A percentile compares a stretch with the other conserved stretches of the same genome.
These are phyloP conservation scores for Macrophomina phaseolina DNA, from an alignment of 2,329 filamentous ascomycete species.

Conservation along the genomic window DNA sequence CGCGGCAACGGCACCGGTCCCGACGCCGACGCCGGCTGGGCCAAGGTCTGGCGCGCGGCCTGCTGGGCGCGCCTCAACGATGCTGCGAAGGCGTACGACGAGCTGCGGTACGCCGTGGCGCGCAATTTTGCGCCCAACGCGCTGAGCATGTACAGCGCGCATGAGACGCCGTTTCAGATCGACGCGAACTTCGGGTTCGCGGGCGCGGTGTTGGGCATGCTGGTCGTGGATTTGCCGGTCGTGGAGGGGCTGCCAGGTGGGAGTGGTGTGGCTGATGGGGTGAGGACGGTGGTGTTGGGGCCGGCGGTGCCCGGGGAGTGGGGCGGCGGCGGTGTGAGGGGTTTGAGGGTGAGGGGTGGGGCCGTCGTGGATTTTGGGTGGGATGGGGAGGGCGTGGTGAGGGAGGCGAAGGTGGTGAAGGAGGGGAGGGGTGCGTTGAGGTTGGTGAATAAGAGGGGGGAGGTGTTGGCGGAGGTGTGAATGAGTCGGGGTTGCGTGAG, in stretches of 20 bases:
- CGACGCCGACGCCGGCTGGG: slow-evolving; percentile 63
- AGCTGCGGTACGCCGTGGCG: slow-evolving; percentile 56
- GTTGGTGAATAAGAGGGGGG: slow-evolving; percentile 28
- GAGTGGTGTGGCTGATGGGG: slow-evolving; percentile 49
- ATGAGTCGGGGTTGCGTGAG: background rate
- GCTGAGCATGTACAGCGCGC: slow-evolving; percentile 58
- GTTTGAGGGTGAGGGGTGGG: slow-evolving; percentile 53
- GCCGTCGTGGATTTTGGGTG: slow-evolving; percentile 52
- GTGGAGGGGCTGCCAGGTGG: slow-evolving; percentile 36
- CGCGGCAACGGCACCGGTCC: slow-evolving; percentile 54
- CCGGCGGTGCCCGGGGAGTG: slow-evolving; percentile 55
- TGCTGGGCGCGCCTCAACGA: slow-evolving; percentile 63
- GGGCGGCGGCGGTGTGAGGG: slow-evolving; percentile 51
- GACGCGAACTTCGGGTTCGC: slow-evolving; percentile 63
- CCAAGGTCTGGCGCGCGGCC: slow-evolving; percentile 63
- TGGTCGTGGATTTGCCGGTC: slow-evolving; percentile 55
- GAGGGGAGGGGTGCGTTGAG: slow-evolving; percentile 26
- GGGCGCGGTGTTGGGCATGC: slow-evolving; percentile 58
- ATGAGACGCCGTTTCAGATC: slow-evolving; percentile 60
- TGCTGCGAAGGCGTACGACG: slow-evolving; percentile 55
- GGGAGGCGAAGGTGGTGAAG: slow-evolving; percentile 26
- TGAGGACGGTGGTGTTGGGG: slow-evolving; percentile 40
- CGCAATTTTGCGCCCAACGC: slow-evolving; percentile 59
- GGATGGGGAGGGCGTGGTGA: slow-evolving; percentile 48
- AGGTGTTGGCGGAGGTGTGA: slow-evolving; percentile 4